Conservation (phyloP, 768 basidiomycete genomes). For the Boletus fagicola region DNA sequence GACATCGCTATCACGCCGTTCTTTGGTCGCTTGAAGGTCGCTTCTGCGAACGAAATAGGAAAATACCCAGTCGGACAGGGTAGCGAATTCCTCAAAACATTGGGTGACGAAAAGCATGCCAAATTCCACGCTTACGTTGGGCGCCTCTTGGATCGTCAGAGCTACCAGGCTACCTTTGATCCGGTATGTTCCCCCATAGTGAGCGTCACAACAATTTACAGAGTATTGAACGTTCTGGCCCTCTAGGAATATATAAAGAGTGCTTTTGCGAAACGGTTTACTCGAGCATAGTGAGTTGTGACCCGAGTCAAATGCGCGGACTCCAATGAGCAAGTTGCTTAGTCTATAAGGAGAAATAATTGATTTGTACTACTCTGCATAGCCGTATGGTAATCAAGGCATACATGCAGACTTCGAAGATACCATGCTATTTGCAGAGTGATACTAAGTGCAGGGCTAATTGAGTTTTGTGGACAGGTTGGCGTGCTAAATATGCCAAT, state of each 20-base stretch:
- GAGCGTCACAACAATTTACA: too few species aligned
- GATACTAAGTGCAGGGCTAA: not conserved
- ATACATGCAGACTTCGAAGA: not conserved
- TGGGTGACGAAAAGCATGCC: constrained; percentile 45
- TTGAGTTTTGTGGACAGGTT: not conserved
- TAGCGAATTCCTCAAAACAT: constrained; percentile 38
- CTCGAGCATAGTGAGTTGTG: constrained; percentile 4
- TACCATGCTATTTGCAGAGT: not conserved
- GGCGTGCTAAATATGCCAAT: not conserved
- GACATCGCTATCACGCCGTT: constrained; percentile 63
- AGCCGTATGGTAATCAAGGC: not conserved
- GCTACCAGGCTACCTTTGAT: constrained; percentile 54
- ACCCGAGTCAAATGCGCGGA: too few species aligned
- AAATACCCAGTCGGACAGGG: constrained; percentile 50
- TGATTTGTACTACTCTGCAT: too few species aligned
- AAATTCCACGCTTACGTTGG: constrained; percentile 48
- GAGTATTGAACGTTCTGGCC: not conserved
- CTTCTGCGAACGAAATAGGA: constrained; percentile 51
- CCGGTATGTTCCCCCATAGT: constrained; percentile 37
- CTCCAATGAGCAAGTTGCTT: too few species aligned
- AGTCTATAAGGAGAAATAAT: not conserved
- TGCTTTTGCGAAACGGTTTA: not conserved
- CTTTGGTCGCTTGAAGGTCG: constrained; percentile 49
- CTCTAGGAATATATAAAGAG: constrained; percentile 15
- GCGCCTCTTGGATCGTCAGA: constrained; percentile 49